Base-by-base conservation (phyloP, 2,329 filamentous ascomycete genomes). In the Fulvia fulva region DNA sequence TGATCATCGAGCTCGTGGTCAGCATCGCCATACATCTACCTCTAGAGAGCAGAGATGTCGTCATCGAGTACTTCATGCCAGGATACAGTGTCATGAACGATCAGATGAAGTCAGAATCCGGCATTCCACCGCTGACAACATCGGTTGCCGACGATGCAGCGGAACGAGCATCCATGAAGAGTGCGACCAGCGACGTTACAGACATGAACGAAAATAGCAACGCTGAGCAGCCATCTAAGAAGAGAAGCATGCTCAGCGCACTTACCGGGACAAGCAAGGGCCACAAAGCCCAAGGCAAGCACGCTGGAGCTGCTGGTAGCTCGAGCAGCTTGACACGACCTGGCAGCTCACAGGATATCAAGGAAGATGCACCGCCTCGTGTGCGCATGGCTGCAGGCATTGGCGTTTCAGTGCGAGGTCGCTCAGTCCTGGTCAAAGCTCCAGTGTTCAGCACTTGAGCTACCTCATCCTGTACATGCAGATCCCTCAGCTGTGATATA, bases 1-100 rank as follows among this genome's bases (percentile, higher is more conserved):
- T 94, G 86, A 97, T 99, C 72, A 83, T 97, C 55, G 92, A 97
- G 75, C 82, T 97, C 52, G 91, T 92, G 0, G 83, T 97, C 28
- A 88, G 87, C 60, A 91, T 99, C 63, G 86, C 90, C 0, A 84
- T 87, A 58, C 95, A 97, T 71, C 77, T 97, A 47, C 93, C 94
- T 0, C 77, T 96, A 41, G 94, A 99, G 75, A 94, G 90, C 66
- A 85, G 94, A 63, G 94, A 97, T 69, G 90, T 99, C 16, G 86
- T 86, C 45, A 88, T 99, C 60, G 85, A 88, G 62, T 97, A 96
- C 71, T 91, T 92, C 53, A 77, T 87, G 57, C 93, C 94, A 0
- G 89, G 90, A 45, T 83, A 88, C 46, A 73, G 80, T 44, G 80
- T 97, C 57, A 81, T 87, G 60, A 78, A 85, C 1, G 83, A 87